Base-by-base conservation (phyloP, 345 rosid genomes). In the Orychophragmus violaceus region DNA sequence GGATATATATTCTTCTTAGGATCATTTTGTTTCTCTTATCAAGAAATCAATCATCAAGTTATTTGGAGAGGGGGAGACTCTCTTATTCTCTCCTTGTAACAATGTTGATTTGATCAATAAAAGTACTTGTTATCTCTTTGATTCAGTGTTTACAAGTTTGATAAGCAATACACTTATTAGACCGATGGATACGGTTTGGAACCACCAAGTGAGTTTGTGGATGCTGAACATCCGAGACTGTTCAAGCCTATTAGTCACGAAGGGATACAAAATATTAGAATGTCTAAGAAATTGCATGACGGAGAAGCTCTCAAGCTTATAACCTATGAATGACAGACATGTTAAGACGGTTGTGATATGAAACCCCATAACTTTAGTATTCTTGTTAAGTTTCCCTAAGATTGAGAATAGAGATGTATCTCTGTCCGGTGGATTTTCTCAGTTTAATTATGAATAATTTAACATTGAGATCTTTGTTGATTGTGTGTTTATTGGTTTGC, bases 291-390 rank as follows among this genome's bases (percentile, higher is more conserved):
- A 17, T 5, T 49, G 17, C 54, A 22, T 49, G 29, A 49, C 13
- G 69, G 78, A 19, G 69, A 74, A 55, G 69, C 78, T 46, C 72
- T 74, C 27, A 67, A 68, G 69, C 59, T 48, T 72, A 64, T 72
- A 36, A 46, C 45, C 16, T 23, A 56, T 36, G 45, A 64, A 35
- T 32, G 39, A 36, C 5, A 37, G 48, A 16, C 27, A n/a, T 60
- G 36, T 18, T 37, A 18, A 18, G 9, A 28, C 22, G 29, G 48
- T 23, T 58, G 39, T 2, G 16, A 21, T 55, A 19, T 29, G 29
- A 52, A 44, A 22, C 39, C 3, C 11, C 3, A 54, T 30, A 25
- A 46, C 11, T 44, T 8, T 17, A 7, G n/a, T 44, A 42, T 10
- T 42, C n/a, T 18, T 30, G 37, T 17, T 59, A 22, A 32, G 29